Percentiles rank a stretch among this genome's conserved stretches.
These are phyloP conservation scores for Sorghum bicolor DNA, from an alignment of 176 grass and related monocot species.

Conservation along the genomic window DNA sequence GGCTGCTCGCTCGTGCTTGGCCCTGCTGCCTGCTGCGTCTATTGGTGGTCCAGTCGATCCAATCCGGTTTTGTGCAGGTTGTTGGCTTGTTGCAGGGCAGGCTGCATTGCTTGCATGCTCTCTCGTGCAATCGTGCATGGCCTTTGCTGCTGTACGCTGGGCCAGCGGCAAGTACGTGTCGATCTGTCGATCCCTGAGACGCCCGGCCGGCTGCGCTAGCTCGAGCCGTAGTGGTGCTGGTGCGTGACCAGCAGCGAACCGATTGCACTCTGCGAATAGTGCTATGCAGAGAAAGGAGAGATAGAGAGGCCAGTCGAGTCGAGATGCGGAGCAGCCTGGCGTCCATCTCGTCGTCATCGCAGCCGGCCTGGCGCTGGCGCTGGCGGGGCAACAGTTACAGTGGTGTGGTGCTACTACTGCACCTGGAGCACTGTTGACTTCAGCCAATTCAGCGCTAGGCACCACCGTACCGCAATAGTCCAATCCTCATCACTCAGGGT, in stretches of 20 bases:
- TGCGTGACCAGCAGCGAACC: neutral
- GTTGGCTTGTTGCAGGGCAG: neutral
- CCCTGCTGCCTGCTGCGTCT: neutral
- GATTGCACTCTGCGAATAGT: slow-evolving; percentile 32
- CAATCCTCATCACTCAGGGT: no score
- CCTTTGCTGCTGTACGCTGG: slow-evolving; percentile 15
- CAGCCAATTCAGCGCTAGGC: no score
- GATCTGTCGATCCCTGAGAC: neutral
- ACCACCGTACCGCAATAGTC: no score
- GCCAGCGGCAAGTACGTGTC: slow-evolving; percentile 25
- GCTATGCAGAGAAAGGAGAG: slow-evolving; percentile 34
- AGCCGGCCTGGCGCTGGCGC: neutral
- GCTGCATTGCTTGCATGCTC: neutral
- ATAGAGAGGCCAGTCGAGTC: neutral
- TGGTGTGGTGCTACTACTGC: neutral
- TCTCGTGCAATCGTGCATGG: slow-evolving; percentile 22
- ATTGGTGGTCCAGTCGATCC: slow-evolving; percentile 38
- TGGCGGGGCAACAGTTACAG: no score
- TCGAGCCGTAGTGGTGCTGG: neutral
- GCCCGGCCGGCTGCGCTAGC: neutral
- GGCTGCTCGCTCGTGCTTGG: neutral
- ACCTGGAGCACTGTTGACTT: no score
- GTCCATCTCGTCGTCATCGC: slow-evolving; percentile 32
- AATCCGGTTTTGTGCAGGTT: slow-evolving; percentile 30
- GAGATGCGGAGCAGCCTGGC: slow-evolving; percentile 39